Evolutionary conservation across 1,284 basidiomycete species (phyloP).

Genomic region (Ustilago trichophora): DNA sequence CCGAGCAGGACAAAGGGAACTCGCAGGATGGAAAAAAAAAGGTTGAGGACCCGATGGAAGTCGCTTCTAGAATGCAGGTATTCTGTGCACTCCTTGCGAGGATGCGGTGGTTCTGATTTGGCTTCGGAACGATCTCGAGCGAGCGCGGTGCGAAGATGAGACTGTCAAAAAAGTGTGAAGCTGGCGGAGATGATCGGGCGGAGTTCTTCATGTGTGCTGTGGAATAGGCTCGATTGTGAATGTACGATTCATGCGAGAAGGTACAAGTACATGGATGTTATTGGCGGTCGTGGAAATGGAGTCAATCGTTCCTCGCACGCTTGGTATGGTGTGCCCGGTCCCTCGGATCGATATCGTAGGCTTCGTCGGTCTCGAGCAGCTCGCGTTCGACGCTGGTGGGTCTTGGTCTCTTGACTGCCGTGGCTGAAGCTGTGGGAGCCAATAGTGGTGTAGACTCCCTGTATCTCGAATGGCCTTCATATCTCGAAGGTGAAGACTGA

Average conservation of each 20-base stretch:
- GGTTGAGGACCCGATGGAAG: too few relatives aligned
- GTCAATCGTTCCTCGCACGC: slow-evolving; percentile 35
- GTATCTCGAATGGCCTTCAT: slow-evolving; percentile 22
- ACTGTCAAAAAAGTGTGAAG: too few relatives aligned
- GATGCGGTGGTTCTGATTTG: too few relatives aligned
- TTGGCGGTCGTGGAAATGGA: background rate
- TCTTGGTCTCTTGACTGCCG: slow-evolving; percentile 28
- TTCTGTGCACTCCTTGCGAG: too few relatives aligned
- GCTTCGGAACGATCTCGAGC: too few relatives aligned
- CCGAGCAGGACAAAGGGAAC: too few relatives aligned
- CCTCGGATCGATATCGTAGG: slow-evolving; percentile 3
- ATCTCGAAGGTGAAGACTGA: slow-evolving; percentile 10
- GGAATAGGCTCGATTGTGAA: background rate
- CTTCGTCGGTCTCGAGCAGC: slow-evolving; percentile 18
- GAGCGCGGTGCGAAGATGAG: too few relatives aligned
- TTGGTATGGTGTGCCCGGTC: slow-evolving; percentile 15
- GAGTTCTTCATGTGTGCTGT: too few relatives aligned
- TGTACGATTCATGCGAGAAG: background rate
- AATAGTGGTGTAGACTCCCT: slow-evolving; percentile 21
- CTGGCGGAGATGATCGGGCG: too few relatives aligned
- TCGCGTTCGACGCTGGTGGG: slow-evolving; percentile 22
- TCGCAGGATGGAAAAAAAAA: too few relatives aligned
- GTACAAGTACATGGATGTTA: slow-evolving; percentile 10
- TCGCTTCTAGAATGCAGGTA: too few relatives aligned
- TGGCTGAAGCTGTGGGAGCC: background rate